These are phyloP conservation scores for Nepenthes gracilis DNA, from an alignment of 148 eudicot species.

Conservation along the genomic window DNA sequence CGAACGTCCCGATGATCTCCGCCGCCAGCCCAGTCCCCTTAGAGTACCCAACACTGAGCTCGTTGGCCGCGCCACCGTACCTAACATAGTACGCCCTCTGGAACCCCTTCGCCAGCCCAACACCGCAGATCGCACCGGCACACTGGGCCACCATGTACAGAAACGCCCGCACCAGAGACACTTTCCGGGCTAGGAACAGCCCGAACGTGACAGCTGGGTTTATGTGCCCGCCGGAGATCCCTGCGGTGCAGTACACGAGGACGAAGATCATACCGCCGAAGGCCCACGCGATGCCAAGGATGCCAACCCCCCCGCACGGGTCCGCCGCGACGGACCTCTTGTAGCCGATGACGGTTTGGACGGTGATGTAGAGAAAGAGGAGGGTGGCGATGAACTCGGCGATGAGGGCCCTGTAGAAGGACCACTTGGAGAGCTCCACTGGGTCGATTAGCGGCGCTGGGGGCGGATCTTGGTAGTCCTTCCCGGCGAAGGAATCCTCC, in stretches of 20 bases:
- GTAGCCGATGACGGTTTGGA: neutral
- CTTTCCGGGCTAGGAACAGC: neutral
- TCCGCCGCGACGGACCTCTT: neutral
- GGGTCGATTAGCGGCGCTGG: neutral
- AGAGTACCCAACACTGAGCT: neutral
- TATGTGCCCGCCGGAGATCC: neutral
- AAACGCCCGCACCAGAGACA: neutral
- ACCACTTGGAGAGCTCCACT: neutral
- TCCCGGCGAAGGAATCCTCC: neutral
- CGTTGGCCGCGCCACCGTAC: neutral
- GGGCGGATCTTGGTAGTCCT: conserved; percentile 1
- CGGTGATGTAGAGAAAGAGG: neutral
- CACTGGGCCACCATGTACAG: neutral
- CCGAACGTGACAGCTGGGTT: conserved; percentile 1
- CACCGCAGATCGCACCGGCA: neutral
- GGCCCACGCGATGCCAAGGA: neutral
- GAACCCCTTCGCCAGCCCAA: neutral
- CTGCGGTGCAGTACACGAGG: neutral
- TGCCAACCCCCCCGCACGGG: conserved; percentile 1
- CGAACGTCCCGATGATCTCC: neutral
- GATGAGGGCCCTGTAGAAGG: conserved; percentile 1
- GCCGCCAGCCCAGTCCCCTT: neutral
- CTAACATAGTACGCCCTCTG: neutral
- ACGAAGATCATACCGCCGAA: neutral
- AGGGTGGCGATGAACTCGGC: conserved; percentile 1